Conservation (phyloP, 2,329 filamentous ascomycete species). For the Arthroderma sp. region DNA sequence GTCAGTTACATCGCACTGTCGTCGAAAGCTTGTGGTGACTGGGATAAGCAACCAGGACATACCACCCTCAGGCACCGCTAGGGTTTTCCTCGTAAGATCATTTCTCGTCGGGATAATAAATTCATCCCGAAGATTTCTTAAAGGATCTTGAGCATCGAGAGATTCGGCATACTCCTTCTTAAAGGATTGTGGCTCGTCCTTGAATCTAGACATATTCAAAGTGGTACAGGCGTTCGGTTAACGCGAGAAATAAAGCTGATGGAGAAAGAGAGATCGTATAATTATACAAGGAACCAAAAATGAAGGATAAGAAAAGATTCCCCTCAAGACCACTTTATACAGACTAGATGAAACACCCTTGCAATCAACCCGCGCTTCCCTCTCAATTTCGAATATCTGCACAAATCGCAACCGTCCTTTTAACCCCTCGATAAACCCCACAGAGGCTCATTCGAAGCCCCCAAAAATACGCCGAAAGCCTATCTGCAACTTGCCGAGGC, state of each 20-base stretch:
- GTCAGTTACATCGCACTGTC: not conserved
- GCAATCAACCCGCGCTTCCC: too few species aligned
- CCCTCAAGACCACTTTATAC: too few species aligned
- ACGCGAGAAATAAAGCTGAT: not conserved
- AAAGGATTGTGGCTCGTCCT: constrained; percentile 13
- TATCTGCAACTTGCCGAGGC: too few species aligned
- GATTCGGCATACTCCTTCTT: constrained; percentile 29
- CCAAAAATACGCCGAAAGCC: too few species aligned
- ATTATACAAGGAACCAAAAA: too few species aligned
- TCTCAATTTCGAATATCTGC: too few species aligned
- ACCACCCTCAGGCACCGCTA: constrained; percentile 28
- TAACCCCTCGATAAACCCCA: too few species aligned
- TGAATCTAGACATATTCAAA: not conserved
- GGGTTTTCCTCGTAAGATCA: constrained; percentile 53
- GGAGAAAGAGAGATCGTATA: too few species aligned
- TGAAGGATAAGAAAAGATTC: too few species aligned
- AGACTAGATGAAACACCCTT: too few species aligned
- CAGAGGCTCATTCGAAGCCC: too few species aligned
- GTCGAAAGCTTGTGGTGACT: not conserved
- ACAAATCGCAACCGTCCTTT: too few species aligned
- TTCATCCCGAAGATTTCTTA: constrained; percentile 50
- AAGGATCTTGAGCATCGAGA: constrained; percentile 49
- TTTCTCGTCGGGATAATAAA: constrained; percentile 66
- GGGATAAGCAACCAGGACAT: not conserved
- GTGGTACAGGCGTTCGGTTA: not conserved